Evolutionary conservation across 495 filamentous ascomycete species (phyloP), one percentile per base, ranked within the genome.

Genomic region (Penicillium paxilli): DNA sequence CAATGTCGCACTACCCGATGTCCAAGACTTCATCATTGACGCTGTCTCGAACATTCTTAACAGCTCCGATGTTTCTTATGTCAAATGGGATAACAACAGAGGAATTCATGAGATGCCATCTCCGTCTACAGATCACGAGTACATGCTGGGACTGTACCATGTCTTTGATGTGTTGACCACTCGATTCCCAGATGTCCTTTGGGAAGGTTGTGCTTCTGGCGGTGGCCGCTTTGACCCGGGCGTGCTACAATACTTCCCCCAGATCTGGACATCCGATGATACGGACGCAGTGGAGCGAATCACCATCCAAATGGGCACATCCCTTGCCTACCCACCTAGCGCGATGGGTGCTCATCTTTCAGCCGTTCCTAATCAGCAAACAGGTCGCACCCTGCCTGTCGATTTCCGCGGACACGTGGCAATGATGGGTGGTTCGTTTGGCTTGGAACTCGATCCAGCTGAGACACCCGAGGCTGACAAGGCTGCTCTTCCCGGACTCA

Each of bases 61-160:
- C 51, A 75, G 70, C 9, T 76, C 77, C 1, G 57, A 75, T 20
- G 82, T 84, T 42, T 40, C 56, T 24, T 84, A 83, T 48, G 69
- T 84, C 49, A 84, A 84, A 49, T 84, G 80, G 80, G 81, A 84
- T 32, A 79, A 82, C 63, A 84, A 84, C 58, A 66, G 81, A 8
- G 78, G 74, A 1, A 79, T 80, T 25, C 73, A 81, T 49, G 79
- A 84, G 60, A 67, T 70, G 26, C 57, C 78, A 19, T 77, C 73
- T 1, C 79, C 80, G 0, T 62, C 70, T n/a, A 71, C 64, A 2
- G 64, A 74, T 54, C 74, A 84, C 52, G 65, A 62, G 21, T 81
- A 84, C 64, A 80, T 83, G 65, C 66, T 84, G 0, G 80, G 79
- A 10, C 47, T 83, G 49, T 83, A 84, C 60, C 74, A 70, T 12